Evolutionary conservation across 2,329 filamentous ascomycete species (phyloP), one percentile per base, ranked within the genome.

Genomic region (Pseudocercospora fuligena): DNA sequence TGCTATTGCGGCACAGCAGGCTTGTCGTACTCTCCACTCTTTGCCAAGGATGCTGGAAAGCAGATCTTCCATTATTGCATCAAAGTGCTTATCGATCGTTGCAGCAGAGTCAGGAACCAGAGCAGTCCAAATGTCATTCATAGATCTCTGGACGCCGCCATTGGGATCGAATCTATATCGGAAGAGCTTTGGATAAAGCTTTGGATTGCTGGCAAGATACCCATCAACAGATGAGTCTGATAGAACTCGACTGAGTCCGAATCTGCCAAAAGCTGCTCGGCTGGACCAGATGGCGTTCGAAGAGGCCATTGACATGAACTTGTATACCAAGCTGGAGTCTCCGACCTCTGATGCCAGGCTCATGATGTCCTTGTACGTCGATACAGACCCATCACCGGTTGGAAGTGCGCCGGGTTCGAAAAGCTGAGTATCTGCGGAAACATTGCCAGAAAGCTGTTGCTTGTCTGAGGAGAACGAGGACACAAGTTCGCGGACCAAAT

Each of bases 231-330:
- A 88, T 0, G 94, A 94, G 74, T 97, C 93, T 0, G 93, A 95
- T 57, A 99, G 87, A 68, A 99, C 94, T 71, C 88, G 95, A 78
- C 93, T 96, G 59, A 99, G 85, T 0, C 95, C 95, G 72, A 98
- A 97, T 11, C 93, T 88, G 2, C 95, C 95, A 79, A 99, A 98
- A 0, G 95, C 95, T 0, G 95, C 96, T 60, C 95, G 88, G n/a
- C 93, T 97, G 1, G 93, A 94, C 95, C 95, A 99, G 16, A 97
- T 96, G 0, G 94, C 93, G 57, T 97, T 96, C 75, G 97, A 97
- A 1, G 93, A 93, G 2, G 95, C 95, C 72, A 99, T 85, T 0
- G 94, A 94, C 95, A 99, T 99, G 81, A 99, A 98, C 68, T 94
- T 93, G 82, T 99, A 99, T 0, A 98, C 92, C n/a, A 99, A 84